A percentile compares a stretch with the other conserved stretches of the same genome.
These are phyloP conservation scores for Mollisiaceae sp. DNA, from an alignment of 2,329 filamentous ascomycete genomes.

Conservation along the genomic window DNA sequence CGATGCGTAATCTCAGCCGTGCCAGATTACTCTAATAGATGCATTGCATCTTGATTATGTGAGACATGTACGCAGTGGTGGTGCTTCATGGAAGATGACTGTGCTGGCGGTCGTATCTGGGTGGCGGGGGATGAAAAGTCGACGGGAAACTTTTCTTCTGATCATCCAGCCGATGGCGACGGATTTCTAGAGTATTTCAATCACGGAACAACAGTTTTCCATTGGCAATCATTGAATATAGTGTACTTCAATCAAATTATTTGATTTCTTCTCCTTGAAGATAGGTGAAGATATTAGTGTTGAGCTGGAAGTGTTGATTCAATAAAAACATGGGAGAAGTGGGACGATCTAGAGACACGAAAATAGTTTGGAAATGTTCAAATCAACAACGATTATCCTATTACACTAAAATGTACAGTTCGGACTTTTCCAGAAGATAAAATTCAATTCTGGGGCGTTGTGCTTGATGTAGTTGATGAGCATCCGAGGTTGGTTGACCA, in stretches of 20 bases:
- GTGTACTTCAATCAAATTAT: no score
- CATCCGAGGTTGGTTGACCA: no score
- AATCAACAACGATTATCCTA: background rate
- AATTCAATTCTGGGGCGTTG: no score
- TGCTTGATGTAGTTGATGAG: no score
- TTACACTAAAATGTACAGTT: background rate
- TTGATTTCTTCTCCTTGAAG: no score
- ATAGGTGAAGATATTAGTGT: background rate
- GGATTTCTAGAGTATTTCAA: background rate
- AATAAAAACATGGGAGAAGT: background rate
- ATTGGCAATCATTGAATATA: background rate
- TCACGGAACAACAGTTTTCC: background rate
- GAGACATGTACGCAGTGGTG: background rate
- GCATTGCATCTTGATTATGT: constrained; percentile 9
- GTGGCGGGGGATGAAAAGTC: constrained; percentile 4
- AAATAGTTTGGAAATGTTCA: background rate
- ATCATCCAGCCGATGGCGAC: background rate
- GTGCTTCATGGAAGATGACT: constrained; percentile 18
- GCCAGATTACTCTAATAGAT: background rate
- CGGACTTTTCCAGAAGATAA: no score
- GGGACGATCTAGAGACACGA: background rate
- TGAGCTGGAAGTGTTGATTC: background rate
- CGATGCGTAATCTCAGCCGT: constrained; percentile 6
- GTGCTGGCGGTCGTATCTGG: constrained; percentile 5
- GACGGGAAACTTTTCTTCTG: background rate